These are phyloP conservation scores for Ormosia semicastrata DNA, from an alignment of 306 rosid genomes.

Conservation along the genomic window DNA sequence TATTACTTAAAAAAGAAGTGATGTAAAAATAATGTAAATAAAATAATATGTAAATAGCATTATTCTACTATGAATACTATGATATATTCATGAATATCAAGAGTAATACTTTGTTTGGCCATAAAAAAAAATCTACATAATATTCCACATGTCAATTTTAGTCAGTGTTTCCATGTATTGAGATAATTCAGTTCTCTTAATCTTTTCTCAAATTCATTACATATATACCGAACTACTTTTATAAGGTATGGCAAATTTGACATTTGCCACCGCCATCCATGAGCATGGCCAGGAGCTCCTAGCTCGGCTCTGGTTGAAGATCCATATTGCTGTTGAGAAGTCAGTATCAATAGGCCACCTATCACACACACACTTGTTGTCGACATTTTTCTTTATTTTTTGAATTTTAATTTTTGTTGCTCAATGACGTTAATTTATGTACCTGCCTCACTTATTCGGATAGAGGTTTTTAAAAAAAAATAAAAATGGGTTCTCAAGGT, in stretches of 20 bases:
- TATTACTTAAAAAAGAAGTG: too few species aligned
- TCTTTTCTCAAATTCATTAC: background rate
- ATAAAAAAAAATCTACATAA: background rate
- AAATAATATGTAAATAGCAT: too few species aligned
- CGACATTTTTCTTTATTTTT: background rate
- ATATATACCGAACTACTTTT: background rate
- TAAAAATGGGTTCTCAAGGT: too few species aligned
- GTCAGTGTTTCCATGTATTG: background rate
- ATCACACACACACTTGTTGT: background rate
- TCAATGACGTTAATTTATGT: background rate
- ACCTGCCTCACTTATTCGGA: background rate
- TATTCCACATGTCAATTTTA: background rate
- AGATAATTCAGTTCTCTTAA: background rate
- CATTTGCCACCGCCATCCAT: background rate
- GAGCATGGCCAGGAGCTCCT: background rate
- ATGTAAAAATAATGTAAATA: background rate
- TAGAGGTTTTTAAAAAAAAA: background rate
- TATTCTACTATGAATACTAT: background rate
- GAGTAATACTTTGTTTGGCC: background rate
- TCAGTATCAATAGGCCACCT: background rate
- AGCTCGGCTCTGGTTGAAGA: background rate
- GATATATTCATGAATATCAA: background rate
- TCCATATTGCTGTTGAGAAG: background rate
- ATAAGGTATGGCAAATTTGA: background rate
- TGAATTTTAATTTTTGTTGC: background rate